These are phyloP conservation scores for Aspergillus latus DNA, from an alignment of 2,329 filamentous ascomycete genomes.

Conservation along the genomic window DNA sequence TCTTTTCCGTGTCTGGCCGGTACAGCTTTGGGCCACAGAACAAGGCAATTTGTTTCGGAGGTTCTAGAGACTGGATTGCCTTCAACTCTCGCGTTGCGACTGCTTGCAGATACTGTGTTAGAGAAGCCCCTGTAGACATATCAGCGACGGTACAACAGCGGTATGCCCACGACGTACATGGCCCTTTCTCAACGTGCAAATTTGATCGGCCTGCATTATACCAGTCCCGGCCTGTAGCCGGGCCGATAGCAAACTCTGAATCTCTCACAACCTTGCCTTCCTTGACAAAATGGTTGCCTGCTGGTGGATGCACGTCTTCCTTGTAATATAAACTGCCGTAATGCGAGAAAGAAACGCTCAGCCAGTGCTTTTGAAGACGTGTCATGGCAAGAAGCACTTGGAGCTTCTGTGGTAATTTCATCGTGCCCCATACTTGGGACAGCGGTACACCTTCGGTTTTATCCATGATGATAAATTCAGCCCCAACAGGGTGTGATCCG, in stretches of 20 bases:
- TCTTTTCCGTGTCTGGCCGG: conserved; percentile 27
- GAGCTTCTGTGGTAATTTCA: conserved; percentile 27
- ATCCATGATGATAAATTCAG: conserved; percentile 28
- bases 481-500: conserved; percentile 20
- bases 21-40: conserved; percentile 33
- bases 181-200: conserved; percentile 28
- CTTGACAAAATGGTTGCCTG: conserved; percentile 24
- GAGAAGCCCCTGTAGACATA: conserved; percentile 24
- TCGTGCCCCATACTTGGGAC: conserved; percentile 26
- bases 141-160: conserved; percentile 19
- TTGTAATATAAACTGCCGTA: conserved; percentile 31
- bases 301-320: conserved; percentile 22
- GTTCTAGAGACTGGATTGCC: conserved; percentile 24
- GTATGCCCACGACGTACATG: conserved; percentile 25
- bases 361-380: conserved; percentile 28
- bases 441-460: conserved; percentile 25
- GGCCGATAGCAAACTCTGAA: conserved; percentile 29
- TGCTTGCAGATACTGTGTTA: conserved; percentile 27
- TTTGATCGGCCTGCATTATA: conserved; percentile 25
- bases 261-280: conserved; percentile 23
- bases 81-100: conserved; percentile 26
- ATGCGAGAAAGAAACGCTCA: conserved; percentile 30
- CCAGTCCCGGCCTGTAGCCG: conserved; percentile 29
- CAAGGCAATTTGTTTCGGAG: conserved; percentile 28
- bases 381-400: conserved; percentile 29